phyloP scores from a whole-genome alignment of 768 basidiomycete genomes.

The Rhodotorula babjevae region DNA sequence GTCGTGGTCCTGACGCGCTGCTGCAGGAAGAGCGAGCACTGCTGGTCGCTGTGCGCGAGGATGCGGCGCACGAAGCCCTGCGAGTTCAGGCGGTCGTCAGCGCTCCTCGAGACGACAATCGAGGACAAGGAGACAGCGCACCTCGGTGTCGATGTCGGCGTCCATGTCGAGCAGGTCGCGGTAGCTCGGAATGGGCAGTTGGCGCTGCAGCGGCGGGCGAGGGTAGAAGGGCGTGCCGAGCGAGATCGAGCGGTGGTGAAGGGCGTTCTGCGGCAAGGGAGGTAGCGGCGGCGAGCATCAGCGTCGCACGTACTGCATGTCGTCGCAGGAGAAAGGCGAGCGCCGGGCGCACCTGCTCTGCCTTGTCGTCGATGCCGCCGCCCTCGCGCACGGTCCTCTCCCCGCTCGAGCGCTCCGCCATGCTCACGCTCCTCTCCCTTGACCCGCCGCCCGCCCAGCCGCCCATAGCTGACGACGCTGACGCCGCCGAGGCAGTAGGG shows the following conservation, averaged over 20 bases:
- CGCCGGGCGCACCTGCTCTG: not conserved
- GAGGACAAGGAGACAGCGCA: not conserved
- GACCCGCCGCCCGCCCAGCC: not conserved
- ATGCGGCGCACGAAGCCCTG: constrained; percentile 34
- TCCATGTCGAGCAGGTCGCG: constrained; percentile 28
- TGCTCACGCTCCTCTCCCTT: not conserved
- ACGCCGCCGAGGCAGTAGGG: not conserved
- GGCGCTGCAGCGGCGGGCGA: not conserved
- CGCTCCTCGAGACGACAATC: too few relatives aligned
- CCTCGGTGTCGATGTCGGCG: constrained; percentile 27
- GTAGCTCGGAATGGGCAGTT: constrained; percentile 19
- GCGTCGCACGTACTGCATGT: too few relatives aligned
- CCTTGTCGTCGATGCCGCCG: not conserved
- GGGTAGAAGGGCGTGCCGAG: not conserved
- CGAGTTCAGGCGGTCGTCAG: not conserved
- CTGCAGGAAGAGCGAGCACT: constrained; percentile 39
- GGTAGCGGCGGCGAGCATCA: too few relatives aligned
- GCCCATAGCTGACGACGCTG: not conserved
- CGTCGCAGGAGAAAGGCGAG: not conserved
- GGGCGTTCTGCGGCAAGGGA: too few relatives aligned
- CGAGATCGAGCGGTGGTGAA: not conserved
- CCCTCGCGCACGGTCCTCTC: not conserved
- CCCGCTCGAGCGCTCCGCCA: not conserved
- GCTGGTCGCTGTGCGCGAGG: constrained; percentile 32
- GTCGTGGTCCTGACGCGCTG: constrained; percentile 18